Base-by-base conservation (phyloP, 106 monocot species). In the Ottelia alismoides region DNA sequence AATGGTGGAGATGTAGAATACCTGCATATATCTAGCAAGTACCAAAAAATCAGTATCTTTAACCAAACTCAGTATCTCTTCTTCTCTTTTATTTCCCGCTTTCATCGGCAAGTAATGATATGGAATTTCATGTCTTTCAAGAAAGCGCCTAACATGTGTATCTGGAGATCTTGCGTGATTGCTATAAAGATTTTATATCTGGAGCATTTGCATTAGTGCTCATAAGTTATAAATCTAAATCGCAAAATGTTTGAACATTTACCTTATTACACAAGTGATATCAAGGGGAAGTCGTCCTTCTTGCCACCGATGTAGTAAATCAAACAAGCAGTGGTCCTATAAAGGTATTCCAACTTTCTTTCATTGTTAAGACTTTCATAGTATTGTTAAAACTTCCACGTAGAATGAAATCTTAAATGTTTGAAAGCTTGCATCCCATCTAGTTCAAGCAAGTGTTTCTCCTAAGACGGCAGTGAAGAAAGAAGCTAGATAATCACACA, bases 1-100 rank as follows among this genome's bases (percentile, higher is more conserved):
- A n/a, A n/a, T n/a, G n/a, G n/a, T n/a, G n/a, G n/a, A n/a, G n/a
- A n/a, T n/a, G n/a, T 47, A 58, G 4, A 2, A 27, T 66, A 90
- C 89, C 89, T 84, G 89, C 89, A 84, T 90, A 60, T 90, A 90
- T 72, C 89, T 84, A 45, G 89, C 89, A 40, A 90, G 84, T 9
- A 90, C 77, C 58, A 90, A 69, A 66, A 90, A 90, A 78, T 90
- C 80, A 40, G 89, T 90, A 63, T 66, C 72, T 53, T 65, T 55
- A 65, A 90, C 72, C 67, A 90, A 72, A 28, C 62, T 58, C 49
- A 90, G 70, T 9, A 90, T 90, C 24, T 84, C 84, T 22, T 77
- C 58, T 54, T 90, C 89, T 60, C 80, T 74, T 69, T 84, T 84
- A 59, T 77, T 75, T 51, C 58, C 74, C 45, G 22, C 14, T 47